phyloP scores from a whole-genome alignment of 192 early-diverging fungal species.

The Backusella mclennaniae region DNA sequence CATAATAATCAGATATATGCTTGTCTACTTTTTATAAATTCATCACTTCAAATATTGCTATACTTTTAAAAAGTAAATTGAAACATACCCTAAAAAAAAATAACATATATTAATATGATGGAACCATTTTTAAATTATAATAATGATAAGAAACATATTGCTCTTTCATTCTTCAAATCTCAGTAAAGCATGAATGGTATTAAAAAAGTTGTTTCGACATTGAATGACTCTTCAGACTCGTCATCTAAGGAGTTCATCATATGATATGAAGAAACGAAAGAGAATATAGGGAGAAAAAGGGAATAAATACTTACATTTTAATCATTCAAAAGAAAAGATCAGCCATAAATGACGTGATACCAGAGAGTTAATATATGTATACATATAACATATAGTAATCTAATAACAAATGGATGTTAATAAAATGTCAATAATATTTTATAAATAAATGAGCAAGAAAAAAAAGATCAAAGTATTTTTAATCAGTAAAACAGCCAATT shows the following conservation, averaged over 20 bases:
- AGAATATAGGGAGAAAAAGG: background rate
- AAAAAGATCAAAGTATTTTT: background rate
- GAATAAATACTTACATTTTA: background rate
- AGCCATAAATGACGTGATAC: too few relatives aligned
- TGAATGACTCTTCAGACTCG: constrained; percentile 78
- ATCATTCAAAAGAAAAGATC: background rate
- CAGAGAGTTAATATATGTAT: too few relatives aligned
- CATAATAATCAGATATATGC: constrained; percentile 58
- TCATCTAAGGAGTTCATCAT: constrained; percentile 75
- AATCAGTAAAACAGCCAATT: constrained; percentile 30
- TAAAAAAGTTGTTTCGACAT: constrained; percentile 67
- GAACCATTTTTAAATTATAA: background rate
- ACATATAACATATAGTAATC: background rate
- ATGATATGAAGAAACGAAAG: constrained; percentile 17
- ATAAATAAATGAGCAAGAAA: background rate
- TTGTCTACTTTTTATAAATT: constrained; percentile 54
- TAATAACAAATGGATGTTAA: background rate
- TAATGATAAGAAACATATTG: background rate
- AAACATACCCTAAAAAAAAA: background rate
- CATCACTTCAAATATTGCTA: constrained; percentile 31
- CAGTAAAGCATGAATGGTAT: constrained; percentile 78
- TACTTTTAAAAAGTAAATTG: background rate
- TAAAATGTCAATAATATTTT: background rate
- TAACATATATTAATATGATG: background rate
- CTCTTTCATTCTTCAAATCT: constrained; percentile 19